A percentile compares a stretch with the other conserved stretches of the same genome.
These are phyloP conservation scores for Pyracantha coccinea DNA, from an alignment of 331 rosid genomes.

Conservation along the genomic window DNA sequence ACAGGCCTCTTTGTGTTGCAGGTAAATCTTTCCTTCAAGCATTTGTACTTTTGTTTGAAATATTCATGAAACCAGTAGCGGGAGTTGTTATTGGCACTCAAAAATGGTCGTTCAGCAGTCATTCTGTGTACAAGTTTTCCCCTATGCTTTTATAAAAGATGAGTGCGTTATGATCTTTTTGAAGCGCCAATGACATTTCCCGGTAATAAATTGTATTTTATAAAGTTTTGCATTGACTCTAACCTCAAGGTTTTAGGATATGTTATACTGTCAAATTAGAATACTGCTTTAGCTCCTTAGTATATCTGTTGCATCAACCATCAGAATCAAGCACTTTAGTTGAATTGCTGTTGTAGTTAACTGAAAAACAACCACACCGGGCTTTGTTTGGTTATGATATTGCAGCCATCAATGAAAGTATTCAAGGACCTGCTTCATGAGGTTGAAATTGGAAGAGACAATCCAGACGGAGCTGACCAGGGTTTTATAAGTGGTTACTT, in stretches of 20 bases:
- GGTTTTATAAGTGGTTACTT: constrained; percentile 82
- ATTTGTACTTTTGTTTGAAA: not conserved
- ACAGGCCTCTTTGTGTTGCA: constrained; percentile 89
- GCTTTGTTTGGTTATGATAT: not conserved
- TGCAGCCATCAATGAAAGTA: constrained; percentile 72
- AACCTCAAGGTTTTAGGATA: not conserved
- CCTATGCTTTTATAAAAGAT: too few relatives aligned
- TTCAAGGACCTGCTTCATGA: constrained; percentile 73
- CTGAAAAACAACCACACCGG: not conserved
- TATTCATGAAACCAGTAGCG: not conserved
- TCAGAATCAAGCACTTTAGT: too few relatives aligned
- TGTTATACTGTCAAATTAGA: too few relatives aligned
- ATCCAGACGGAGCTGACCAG: constrained; percentile 96
- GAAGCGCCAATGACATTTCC: too few relatives aligned
- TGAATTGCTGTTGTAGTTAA: not conserved
- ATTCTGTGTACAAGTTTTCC: too few relatives aligned
- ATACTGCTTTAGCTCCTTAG: too few relatives aligned
- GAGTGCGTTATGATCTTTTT: too few relatives aligned
- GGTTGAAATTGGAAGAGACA: constrained; percentile 52
- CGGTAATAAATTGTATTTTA: too few relatives aligned
- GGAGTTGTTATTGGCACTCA: too few relatives aligned
- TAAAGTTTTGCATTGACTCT: not conserved
- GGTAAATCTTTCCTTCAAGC: constrained; percentile 25
- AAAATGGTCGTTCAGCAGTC: too few relatives aligned
- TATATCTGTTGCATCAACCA: too few relatives aligned